Evolutionary conservation across 1,284 basidiomycete genomes (phyloP), one percentile per base, ranked within the genome.

Genomic region (Rhodotorula sp.): DNA sequence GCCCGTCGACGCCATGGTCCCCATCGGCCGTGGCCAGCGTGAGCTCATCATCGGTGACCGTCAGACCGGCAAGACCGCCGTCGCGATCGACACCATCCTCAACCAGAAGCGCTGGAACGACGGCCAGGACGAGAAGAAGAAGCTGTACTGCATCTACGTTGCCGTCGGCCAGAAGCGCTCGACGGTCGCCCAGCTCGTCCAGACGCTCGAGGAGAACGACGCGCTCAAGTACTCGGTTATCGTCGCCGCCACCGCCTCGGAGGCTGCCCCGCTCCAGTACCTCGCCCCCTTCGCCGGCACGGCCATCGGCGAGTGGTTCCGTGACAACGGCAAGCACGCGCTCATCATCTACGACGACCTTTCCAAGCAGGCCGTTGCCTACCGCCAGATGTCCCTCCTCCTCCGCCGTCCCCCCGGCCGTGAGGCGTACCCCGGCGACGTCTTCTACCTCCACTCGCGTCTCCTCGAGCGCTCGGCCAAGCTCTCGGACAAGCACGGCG

Each of bases 261-360:
- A 99, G 86, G 96, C 96, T 81, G 96, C 96, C 80, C 96, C 96
- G 78, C 88, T 99, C 71, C 96, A 98, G 84, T 99, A 97, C 87
- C 91, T 98, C 79, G 96, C 96, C 81, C 96, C 96, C 81, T 99
- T 99, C 94, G 96, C 96, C 80, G 96, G 96, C 78, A 96, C 93
- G 85, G 95, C 96, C 81, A 99, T 99, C 92, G 96, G 96, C 84
- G 96, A 99, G 87, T 99, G 96, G 96, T 99, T 99, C 96, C 94
- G 96, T 87, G 96, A 99, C 87, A 98, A 99, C 84, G 94, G 94
- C 87, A 96, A 80, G 81, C 86, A 87, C 86, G 86, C 96, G 80
- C 88, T 98, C 81, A 98, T 99, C 85, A 92, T 99, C 86, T 99
- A 97, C 85, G 96, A 99, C 82, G 96, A 99, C 85, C 86, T 99